Conservation (phyloP, 2,329 filamentous ascomycete species). For the Aureobasidium zeae region DNA sequence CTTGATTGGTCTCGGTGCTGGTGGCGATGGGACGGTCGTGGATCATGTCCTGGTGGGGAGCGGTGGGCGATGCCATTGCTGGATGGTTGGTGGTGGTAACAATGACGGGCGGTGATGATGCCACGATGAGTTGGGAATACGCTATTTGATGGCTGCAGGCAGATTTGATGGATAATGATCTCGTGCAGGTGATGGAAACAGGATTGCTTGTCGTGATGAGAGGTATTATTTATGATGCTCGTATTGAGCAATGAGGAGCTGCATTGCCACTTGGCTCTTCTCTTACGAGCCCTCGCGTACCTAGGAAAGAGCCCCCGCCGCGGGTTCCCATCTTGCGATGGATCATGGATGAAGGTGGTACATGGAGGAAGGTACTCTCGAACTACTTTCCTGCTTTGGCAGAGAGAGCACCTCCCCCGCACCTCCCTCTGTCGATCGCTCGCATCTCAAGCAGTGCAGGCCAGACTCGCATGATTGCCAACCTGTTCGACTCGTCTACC, state of each 20-base stretch:
- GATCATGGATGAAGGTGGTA: background rate
- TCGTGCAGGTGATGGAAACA: constrained; percentile 7
- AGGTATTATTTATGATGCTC: no score
- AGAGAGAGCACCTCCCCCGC: constrained; percentile 4
- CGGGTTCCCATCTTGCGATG: background rate
- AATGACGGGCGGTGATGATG: constrained; percentile 4
- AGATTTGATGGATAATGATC: constrained; percentile 2
- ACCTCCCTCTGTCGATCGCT: constrained; percentile 3
- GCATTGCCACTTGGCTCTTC: constrained; percentile 1
- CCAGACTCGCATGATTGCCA: background rate
- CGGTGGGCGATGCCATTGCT: constrained; percentile 9
- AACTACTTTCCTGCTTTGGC: background rate
- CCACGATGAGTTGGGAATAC: background rate
- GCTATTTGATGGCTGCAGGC: constrained; percentile 12
- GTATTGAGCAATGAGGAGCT: background rate
- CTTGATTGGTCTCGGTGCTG: constrained; percentile 20
- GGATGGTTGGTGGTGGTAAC: constrained; percentile 10
- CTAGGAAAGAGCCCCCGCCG: constrained; percentile 1
- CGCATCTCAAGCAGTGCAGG: background rate
- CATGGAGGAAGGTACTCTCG: background rate
- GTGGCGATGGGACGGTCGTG: constrained; percentile 19
- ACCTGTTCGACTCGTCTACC: background rate
- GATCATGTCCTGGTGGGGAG: constrained; percentile 14
- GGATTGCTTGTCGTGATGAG: no score
- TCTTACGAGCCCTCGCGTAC: background rate